Evolutionary conservation across 306 rosid species (phyloP).

Genomic region (Begonia masoniana): DNA sequence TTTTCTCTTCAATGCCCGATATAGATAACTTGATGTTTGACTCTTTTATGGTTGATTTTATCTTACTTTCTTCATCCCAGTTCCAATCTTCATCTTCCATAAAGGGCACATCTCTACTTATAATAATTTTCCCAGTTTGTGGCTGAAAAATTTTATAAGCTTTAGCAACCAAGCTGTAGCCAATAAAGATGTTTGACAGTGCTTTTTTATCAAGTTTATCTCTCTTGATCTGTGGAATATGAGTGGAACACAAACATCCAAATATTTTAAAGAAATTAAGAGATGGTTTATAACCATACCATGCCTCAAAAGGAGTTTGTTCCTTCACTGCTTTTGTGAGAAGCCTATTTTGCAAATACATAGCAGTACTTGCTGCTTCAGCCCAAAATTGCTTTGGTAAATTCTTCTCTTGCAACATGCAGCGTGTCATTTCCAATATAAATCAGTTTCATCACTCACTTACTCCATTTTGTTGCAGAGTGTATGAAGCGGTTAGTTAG

Average conservation of each 20-base stretch:
- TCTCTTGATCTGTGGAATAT: not conserved
- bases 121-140: too few species aligned
- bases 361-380: slow-evolving; percentile 1
- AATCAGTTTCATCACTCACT: not conserved
- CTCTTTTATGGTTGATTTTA: too few species aligned
- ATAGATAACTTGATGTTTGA: too few species aligned
- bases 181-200: not conserved
- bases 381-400: not conserved
- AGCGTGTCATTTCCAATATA: slow-evolving; percentile 3
- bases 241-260: not conserved
- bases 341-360: not conserved
- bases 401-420: not conserved
- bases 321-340: not conserved
- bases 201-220: not conserved
- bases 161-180: not conserved
- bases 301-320: not conserved
- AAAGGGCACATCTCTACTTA: too few species aligned
- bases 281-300: not conserved
- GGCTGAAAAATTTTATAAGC: not conserved
- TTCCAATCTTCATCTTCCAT: too few species aligned
- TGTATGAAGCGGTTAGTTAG: slow-evolving; percentile 1
- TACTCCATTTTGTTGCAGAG: slow-evolving; percentile 5
- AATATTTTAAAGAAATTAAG: not conserved
- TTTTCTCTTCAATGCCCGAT: too few species aligned
- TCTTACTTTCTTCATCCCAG: too few species aligned